A percentile compares a stretch with the other conserved stretches of the same genome.
Evolutionary conservation across 2,329 filamentous ascomycete genomes (phyloP).

Genomic region (Claviceps sp.): DNA sequence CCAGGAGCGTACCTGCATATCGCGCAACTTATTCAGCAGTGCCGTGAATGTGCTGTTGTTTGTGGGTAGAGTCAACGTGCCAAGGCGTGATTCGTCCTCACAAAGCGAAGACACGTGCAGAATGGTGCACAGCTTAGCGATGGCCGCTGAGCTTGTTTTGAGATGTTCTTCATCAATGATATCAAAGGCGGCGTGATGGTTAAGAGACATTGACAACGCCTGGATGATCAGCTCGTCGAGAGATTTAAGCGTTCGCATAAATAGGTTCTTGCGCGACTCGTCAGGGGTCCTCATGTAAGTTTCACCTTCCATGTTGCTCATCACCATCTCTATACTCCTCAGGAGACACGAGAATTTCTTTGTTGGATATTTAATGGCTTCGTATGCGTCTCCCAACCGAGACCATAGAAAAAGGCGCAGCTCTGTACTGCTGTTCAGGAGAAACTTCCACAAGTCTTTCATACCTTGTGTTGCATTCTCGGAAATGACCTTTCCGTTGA

Average conservation of each 20-base stretch:
- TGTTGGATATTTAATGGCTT: constrained; percentile 68
- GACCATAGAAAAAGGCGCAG: constrained; percentile 82
- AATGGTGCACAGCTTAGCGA: constrained; percentile 59
- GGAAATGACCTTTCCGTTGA: constrained; percentile 26
- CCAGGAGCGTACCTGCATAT: constrained; percentile 82
- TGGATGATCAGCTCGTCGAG: constrained; percentile 65
- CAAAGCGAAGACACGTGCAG: constrained; percentile 69
- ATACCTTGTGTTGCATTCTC: constrained; percentile 44
- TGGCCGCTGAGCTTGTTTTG: constrained; percentile 54
- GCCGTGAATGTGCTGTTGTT: constrained; percentile 40
- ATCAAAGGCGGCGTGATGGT: constrained; percentile 59
- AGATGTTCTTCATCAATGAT: constrained; percentile 74
- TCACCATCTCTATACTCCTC: constrained; percentile 71
- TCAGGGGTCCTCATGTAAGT: constrained; percentile 45
- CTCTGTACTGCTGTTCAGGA: constrained; percentile 68
- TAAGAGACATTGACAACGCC: constrained; percentile 54
- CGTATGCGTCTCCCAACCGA: constrained; percentile 79
- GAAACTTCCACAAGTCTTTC: constrained; percentile 72
- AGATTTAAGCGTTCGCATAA: constrained; percentile 66
- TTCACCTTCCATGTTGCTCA: constrained; percentile 48
- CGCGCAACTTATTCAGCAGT: constrained; percentile 55
- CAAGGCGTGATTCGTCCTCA: constrained; percentile 75
- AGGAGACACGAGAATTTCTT: constrained; percentile 83
- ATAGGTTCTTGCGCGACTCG: constrained; percentile 52
- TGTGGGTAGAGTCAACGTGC: constrained; percentile 49